Base-by-base conservation (phyloP, 768 basidiomycete genomes). In the Mycena filopes region DNA sequence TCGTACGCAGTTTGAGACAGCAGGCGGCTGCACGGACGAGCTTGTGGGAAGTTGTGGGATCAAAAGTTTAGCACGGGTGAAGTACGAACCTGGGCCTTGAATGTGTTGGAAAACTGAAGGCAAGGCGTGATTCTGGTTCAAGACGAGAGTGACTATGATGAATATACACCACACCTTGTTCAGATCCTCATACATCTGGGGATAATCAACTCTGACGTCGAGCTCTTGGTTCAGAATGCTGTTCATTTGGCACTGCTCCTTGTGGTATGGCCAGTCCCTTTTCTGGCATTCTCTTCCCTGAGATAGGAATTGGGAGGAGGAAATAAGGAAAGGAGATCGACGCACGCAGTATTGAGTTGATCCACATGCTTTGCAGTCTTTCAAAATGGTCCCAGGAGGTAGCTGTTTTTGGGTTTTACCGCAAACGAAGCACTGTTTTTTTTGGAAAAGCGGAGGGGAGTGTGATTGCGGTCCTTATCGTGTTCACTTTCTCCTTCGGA, bases 41-140 rank as follows among this genome's bases (percentile, higher is more conserved):
- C 55, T 57, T 20, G 9, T 18, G 20, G 23, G n/a, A 23, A 38
- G 31, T 33, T 33, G 7, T 6, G 31, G 12, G 5, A 6, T 33
- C 31, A 12, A 33, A n/a, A n/a, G n/a, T 12, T 33, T 33, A 33
- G 12, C 31, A 33, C 31, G 5, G 31, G 31, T 33, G 7, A 5
- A 33, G 21, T 26, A 5, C 13, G 26, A 33, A 47, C 55, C 45
- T 57, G 45, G 20, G 0, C 1, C 43, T 38, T 33, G 45, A 38
- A 47, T 57, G 43, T 57, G 13, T 36, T 23, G 2, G 31, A 33
- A 26, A 57, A 57, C 55, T 57, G 29, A 57, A 47, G n/a, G n/a
- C n/a, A n/a, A n/a, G n/a, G n/a, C n/a, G n/a, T 38, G 26, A 36
- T 29, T 10, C 16, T 5, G 3, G 10, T 18, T 29, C 15, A 31